Base-by-base conservation (phyloP, 2,329 filamentous ascomycete genomes). In the Aureobasidium sp. region DNA sequence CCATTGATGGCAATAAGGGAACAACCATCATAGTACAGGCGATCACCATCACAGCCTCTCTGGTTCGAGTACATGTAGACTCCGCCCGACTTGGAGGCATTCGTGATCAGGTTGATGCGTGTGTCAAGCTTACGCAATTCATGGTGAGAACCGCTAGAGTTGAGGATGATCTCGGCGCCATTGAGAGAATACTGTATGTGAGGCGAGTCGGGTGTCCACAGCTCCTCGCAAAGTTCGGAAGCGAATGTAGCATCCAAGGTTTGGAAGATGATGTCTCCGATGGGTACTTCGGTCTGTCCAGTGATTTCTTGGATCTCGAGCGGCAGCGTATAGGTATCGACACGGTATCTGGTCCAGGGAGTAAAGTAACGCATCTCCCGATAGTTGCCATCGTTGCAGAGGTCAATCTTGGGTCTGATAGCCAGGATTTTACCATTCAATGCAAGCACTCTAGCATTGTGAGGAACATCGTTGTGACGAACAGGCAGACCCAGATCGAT, bases 401-500 rank as follows among this genome's bases (percentile, higher is more conserved):
- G 79, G 67, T 79, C 86, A 65, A 89, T 78, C 73, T 91, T 91
- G 0, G 88, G 88, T 11, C 88, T 79, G 62, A 94, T 87, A 63
- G 87, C 77, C 21, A 91, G 74, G 25, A 92, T 86, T 73, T 86
- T 84, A 55, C 83, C 81, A 66, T 91, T 82, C 55, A 85, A 78
- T 63, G 78, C 77, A 64, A 89, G 81, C n/a, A 87, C 77, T 29
- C 88, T 78, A 66, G 83, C 84, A 71, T 89, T 90, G 74, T 85
- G 89, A 60, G 81, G 78, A 58, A 82, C 77, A 67, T 85, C 84
- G 45, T 82, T 75, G 70, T 89, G 86, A 48, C 79, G 76, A 50
- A 90, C 78, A 0, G 86, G 85, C 30, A 76, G 68, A n/a, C 74
- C 74, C 16, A 76, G 69, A 60, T 77, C 75, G 27, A 89, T 75